Evolutionary conservation across 108 stramenopile genomes (phyloP).

Genomic region (Ochromonas danica): DNA sequence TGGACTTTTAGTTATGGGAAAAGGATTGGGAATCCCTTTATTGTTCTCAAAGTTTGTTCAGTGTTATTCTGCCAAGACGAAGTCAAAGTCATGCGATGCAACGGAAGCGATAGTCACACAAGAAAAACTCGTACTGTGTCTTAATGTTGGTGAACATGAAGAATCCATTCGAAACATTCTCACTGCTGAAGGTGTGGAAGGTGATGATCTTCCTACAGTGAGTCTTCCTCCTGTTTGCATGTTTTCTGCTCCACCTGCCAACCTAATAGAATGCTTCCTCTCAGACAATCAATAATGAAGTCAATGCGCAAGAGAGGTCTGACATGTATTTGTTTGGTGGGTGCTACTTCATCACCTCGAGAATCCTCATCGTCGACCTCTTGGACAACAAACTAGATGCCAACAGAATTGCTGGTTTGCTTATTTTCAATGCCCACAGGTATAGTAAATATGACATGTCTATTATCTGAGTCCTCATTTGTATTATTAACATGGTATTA

Average conservation of each 20-base stretch:
- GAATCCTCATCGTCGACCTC: conserved; percentile 93
- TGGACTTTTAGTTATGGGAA: conserved; percentile 80
- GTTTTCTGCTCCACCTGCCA: too few relatives aligned
- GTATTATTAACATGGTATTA: background rate
- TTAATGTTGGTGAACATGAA: conserved; percentile 49
- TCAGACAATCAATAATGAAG: conserved; percentile 41
- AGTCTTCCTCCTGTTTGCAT: too few relatives aligned
- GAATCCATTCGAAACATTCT: conserved; percentile 45
- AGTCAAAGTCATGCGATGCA: too few relatives aligned
- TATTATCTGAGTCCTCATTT: too few relatives aligned
- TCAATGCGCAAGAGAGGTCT: conserved; percentile 44
- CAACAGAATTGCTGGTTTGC: conserved; percentile 75
- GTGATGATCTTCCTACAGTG: conserved; percentile 29
- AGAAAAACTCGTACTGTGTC: conserved; percentile 43
- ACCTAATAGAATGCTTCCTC: too few relatives aligned
- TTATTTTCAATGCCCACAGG: conserved; percentile 86
- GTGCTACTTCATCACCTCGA: conserved; percentile 77
- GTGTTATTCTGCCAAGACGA: conserved; percentile 43
- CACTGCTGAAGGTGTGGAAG: conserved; percentile 40
- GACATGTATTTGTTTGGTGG: conserved; percentile 65
- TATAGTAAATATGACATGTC: background rate
- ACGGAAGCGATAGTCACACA: conserved; percentile 38
- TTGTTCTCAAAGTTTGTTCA: conserved; percentile 58
- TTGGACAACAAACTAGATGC: conserved; percentile 67
- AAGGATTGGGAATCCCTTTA: conserved; percentile 75